Evolutionary conservation across 371 early-diverging fungal genomes (phyloP).

Genomic region (Mortierella sp.): DNA sequence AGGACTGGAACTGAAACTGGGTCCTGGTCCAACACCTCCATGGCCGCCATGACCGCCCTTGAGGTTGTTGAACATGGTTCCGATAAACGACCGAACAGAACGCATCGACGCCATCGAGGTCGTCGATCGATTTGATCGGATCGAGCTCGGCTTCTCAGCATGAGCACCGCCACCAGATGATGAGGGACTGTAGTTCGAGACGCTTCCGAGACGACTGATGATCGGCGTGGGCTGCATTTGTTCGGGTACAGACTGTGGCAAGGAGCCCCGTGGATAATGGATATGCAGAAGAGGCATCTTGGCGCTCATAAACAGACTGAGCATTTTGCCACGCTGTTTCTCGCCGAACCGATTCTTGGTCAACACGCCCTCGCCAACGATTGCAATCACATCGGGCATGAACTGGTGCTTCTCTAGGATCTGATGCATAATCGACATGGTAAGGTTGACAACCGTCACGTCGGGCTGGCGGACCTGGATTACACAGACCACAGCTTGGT

Average conservation of each 20-base stretch:
- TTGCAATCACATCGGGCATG: conserved; percentile 76
- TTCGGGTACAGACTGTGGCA: conserved; percentile 49
- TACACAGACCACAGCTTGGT: conserved; percentile 64
- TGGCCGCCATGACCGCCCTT: conserved; percentile 16
- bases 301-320: conserved; percentile 55
- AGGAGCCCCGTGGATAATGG: conserved; percentile 46
- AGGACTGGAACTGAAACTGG: conserved; percentile 8
- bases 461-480: conserved; percentile 64
- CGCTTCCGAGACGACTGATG: conserved; percentile 27
- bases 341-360: conserved; percentile 71
- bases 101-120: conserved; percentile 51
- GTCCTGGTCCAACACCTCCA: conserved; percentile 18
- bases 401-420: conserved; percentile 81
- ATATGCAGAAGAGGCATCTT: conserved; percentile 54
- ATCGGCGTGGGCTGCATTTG: conserved; percentile 45
- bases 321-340: conserved; percentile 65
- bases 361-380: conserved; percentile 70
- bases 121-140: conserved; percentile 38
- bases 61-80: conserved; percentile 54
- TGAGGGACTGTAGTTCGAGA: conserved; percentile 20
- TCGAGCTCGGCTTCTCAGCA: conserved; percentile 47
- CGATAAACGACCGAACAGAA: conserved; percentile 50
- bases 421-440: conserved; percentile 72
- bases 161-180: conserved; percentile 13
- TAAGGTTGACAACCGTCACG: conserved; percentile 59